A percentile compares a stretch with the other conserved stretches of the same genome.
phyloP scores from a whole-genome alignment of 257 asterid species.

The Nicotiana knightiana region DNA sequence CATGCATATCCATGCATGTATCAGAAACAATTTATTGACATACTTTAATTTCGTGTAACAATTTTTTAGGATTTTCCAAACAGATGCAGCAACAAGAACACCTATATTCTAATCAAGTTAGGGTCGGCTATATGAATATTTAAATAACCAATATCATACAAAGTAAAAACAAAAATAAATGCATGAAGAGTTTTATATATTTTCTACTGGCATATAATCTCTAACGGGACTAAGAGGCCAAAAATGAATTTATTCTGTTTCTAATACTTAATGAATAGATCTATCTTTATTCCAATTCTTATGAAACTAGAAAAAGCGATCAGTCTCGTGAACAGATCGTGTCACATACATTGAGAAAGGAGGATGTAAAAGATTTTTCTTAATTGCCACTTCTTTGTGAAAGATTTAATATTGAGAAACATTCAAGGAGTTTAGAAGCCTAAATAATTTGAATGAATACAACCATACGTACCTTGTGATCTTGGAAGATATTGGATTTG shows the following conservation, averaged over 20 bases:
- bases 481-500: constrained; percentile 20
- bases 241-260: background rate
- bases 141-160: too few relatives aligned
- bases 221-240: background rate
- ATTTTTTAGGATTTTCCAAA: background rate
- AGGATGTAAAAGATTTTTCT: background rate
- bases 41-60: background rate
- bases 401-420: background rate
- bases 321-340: too few relatives aligned
- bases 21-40: background rate
- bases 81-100: too few relatives aligned
- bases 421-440: background rate
- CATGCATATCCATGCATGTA: too few relatives aligned
- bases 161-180: too few relatives aligned
- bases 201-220: too few relatives aligned
- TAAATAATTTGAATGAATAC: background rate
- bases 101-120: too few relatives aligned
- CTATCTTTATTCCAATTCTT: background rate
- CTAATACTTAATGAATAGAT: background rate
- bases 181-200: too few relatives aligned
- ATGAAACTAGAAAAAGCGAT: background rate
- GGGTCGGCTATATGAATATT: too few relatives aligned
- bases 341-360: background rate
- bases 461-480: constrained; percentile 17
- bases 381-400: too few relatives aligned